Conservation (phyloP, 768 basidiomycete genomes). For the Phaeotremella fagi region DNA sequence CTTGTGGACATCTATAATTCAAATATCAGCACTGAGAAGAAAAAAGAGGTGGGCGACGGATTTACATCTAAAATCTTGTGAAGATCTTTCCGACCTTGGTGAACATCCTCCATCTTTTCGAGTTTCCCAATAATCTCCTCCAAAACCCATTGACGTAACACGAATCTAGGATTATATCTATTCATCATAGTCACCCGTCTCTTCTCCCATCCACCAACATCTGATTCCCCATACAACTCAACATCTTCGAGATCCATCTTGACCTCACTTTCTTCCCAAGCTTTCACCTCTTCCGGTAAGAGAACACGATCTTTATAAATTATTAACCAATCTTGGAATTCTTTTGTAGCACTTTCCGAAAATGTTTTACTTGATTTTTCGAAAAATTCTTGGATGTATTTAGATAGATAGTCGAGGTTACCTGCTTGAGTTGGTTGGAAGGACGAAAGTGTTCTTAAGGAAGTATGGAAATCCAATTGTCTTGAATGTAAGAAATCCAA, state of each 20-base stretch:
- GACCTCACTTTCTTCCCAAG: conserved; percentile 34
- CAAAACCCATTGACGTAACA: conserved; percentile 89
- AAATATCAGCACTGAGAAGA: no score
- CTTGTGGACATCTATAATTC: conserved; percentile 78
- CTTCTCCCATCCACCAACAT: conserved; percentile 17
- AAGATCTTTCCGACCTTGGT: conserved; percentile 61
- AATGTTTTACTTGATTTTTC: conserved; percentile 52
- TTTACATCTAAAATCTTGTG: conserved; percentile 76
- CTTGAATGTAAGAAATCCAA: conserved; percentile 69
- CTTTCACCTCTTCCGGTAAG: conserved; percentile 50
- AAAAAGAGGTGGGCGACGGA: no score
- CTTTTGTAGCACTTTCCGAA: conserved; percentile 51
- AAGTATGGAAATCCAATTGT: conserved; percentile 78
- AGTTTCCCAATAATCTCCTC: conserved; percentile 82
- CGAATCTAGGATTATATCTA: conserved; percentile 78
- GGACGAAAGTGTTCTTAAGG: conserved; percentile 66
- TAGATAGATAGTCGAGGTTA: conserved; percentile 29
- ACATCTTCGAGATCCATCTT: neutral
- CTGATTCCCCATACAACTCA: neutral
- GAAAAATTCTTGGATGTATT: conserved; percentile 39
- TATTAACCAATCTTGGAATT: conserved; percentile 63
- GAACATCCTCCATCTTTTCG: conserved; percentile 56
- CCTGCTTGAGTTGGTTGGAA: conserved; percentile 56
- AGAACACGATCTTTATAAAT: conserved; percentile 60
- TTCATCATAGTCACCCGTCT: conserved; percentile 48